A percentile compares a stretch with the other conserved stretches of the same genome.
Evolutionary conservation across 129 eudicot genomes (phyloP).

Genomic region (Calendula officinalis): DNA sequence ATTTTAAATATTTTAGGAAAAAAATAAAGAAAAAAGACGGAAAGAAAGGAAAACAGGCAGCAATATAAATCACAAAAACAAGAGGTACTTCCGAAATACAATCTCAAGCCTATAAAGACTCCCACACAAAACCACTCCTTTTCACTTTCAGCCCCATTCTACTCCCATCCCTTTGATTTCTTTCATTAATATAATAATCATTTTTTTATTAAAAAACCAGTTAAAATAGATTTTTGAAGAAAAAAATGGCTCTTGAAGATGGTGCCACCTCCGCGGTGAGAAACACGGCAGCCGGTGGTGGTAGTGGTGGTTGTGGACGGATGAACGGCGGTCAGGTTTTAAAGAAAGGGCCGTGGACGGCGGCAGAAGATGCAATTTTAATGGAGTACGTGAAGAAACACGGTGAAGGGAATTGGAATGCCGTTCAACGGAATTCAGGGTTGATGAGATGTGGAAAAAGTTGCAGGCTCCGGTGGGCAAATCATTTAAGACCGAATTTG

Average conservation of each 20-base stretch:
- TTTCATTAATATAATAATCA: too few relatives aligned
- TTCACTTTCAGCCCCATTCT: slow-evolving; percentile 39
- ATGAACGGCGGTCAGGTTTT: slow-evolving; percentile 18
- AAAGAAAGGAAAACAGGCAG: slow-evolving; percentile 34
- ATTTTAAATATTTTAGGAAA: too few relatives aligned
- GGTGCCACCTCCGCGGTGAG: slow-evolving; percentile 26
- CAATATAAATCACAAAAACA: slow-evolving; percentile 31
- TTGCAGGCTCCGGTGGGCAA: slow-evolving; percentile 77
- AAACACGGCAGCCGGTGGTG: slow-evolving; percentile 21
- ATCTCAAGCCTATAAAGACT: slow-evolving; percentile 41
- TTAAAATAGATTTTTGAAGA: neutral
- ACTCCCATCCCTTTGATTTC: slow-evolving; percentile 1
- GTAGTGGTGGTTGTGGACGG: slow-evolving; percentile 15
- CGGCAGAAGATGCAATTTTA: slow-evolving; percentile 63
- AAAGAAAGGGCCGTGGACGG: slow-evolving; percentile 91
- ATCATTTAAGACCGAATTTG: slow-evolving; percentile 74
- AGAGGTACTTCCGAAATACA: slow-evolving; percentile 37
- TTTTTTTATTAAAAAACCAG: neutral
- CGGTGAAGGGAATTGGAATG: slow-evolving; percentile 96
- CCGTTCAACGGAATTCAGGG: slow-evolving; percentile 66
- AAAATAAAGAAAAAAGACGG: neutral
- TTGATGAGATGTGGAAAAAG: slow-evolving; percentile 37
- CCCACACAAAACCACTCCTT: slow-evolving; percentile 34
- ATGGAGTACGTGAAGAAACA: slow-evolving; percentile 72
- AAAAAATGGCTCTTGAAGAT: slow-evolving; percentile 35